Percentiles rank a stretch among this genome's conserved stretches.
phyloP scores from a whole-genome alignment of 1,139 yeast genomes.

The Saccharomyces hybrid region DNA sequence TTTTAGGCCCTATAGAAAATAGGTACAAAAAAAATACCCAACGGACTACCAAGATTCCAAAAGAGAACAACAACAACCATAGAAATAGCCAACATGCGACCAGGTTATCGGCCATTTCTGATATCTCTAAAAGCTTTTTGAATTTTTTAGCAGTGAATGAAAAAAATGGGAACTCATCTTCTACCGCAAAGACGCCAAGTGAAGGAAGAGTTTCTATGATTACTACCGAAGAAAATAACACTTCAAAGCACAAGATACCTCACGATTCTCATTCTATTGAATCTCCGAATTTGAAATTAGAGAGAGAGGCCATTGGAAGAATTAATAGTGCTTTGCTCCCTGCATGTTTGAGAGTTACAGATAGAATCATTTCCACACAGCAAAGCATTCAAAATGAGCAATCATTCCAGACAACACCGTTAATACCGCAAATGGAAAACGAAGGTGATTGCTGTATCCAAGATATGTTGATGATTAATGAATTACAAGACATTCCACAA shows the following conservation, averaged over 20 bases:
- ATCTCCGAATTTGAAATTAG: slow-evolving; percentile 17
- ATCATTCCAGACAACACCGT: slow-evolving; percentile 7
- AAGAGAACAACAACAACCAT: slow-evolving; percentile 3
- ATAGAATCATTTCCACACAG: not conserved
- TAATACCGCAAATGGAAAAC: slow-evolving; percentile 5
- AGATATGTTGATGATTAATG: slow-evolving; percentile 13
- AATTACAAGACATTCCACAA: slow-evolving; percentile 17
- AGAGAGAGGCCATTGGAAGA: slow-evolving; percentile 26
- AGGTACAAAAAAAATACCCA: slow-evolving; percentile 1
- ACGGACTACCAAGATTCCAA: not conserved
- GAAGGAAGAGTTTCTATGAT: not conserved
- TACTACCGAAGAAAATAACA: slow-evolving; percentile 6
- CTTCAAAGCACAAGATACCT: slow-evolving; percentile 7
- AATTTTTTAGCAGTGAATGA: slow-evolving; percentile 8
- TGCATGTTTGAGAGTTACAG: slow-evolving; percentile 20
- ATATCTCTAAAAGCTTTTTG: slow-evolving; percentile 19
- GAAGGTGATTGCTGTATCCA: slow-evolving; percentile 2
- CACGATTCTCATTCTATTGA: slow-evolving; percentile 3
- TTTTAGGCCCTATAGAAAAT: slow-evolving; percentile 3
- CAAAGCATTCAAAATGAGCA: not conserved
- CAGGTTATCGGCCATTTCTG: slow-evolving; percentile 26
- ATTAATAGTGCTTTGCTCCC: slow-evolving; percentile 28
- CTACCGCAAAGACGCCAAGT: not conserved
- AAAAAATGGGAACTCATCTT: not conserved
- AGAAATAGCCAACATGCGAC: slow-evolving; percentile 20